A percentile compares a stretch with the other conserved stretches of the same genome.
Conservation (phyloP, 1,284 basidiomycete genomes). For the Tremellales sp. region DNA sequence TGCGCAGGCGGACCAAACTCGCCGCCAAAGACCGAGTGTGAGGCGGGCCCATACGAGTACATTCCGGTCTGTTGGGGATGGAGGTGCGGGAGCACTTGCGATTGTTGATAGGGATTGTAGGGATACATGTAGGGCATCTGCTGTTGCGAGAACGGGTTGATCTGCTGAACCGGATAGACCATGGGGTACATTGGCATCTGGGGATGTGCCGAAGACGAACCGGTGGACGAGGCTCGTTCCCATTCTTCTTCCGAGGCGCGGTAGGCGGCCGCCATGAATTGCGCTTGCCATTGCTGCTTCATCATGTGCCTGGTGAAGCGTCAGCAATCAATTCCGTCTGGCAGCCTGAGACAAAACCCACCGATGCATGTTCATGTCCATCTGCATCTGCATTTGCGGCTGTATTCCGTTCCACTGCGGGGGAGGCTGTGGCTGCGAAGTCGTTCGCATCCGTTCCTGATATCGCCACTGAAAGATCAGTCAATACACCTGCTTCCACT, state of each 20-base stretch:
- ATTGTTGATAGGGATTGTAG: neutral
- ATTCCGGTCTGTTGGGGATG: constrained; percentile 25
- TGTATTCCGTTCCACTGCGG: too few species aligned
- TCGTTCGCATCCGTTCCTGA: too few species aligned
- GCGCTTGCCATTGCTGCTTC: constrained; percentile 42
- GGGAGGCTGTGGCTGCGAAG: too few species aligned
- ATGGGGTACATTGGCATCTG: constrained; percentile 7
- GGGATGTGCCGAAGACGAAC: neutral
- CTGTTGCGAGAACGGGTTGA: too few species aligned
- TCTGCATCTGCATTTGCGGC: too few species aligned
- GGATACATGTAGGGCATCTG: neutral
- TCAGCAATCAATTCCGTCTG: too few species aligned
- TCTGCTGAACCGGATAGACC: constrained; percentile 2
- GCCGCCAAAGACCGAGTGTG: constrained; percentile 40
- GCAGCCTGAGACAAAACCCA: too few species aligned
- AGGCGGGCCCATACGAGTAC: constrained; percentile 31
- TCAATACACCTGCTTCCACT: too few species aligned
- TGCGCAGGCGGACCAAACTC: constrained; percentile 37
- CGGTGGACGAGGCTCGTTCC: constrained; percentile 28
- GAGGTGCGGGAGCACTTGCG: too few species aligned
- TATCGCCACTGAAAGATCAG: too few species aligned
- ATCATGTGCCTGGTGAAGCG: constrained; percentile 14
- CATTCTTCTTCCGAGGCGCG: constrained; percentile 44
- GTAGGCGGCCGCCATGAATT: constrained; percentile 41
- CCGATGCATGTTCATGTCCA: neutral